Conservation (phyloP, 2,329 filamentous ascomycete species). For the Phaeoacremonium minimum region DNA sequence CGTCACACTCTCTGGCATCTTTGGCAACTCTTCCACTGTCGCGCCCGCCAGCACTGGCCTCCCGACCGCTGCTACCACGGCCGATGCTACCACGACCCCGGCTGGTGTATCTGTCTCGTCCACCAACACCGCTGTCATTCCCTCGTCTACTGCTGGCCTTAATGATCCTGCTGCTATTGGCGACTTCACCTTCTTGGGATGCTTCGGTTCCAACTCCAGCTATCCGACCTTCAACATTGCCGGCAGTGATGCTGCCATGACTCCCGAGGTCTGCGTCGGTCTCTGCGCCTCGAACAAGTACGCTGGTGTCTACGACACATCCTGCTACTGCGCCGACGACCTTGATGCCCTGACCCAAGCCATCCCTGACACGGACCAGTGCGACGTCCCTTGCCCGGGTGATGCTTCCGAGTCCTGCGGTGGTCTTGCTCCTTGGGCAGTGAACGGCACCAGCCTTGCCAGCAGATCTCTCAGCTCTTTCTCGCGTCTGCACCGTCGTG, state of each 20-base stretch:
- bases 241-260: conserved; percentile 4
- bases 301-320: conserved; percentile 7
- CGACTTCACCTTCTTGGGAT: conserved; percentile 11
- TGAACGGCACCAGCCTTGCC: conserved; percentile 4
- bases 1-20: not conserved
- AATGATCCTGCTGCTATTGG: conserved; percentile 7
- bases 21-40: not conserved
- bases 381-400: conserved; percentile 36
- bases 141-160: conserved; percentile 3
- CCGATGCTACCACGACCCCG: not conserved
- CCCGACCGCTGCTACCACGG: not conserved
- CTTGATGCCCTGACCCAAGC: conserved; percentile 35
- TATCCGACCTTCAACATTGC: conserved; percentile 37
- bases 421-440: conserved; percentile 17
- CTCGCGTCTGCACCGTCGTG: conserved; percentile 16
- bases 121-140: conserved; percentile 1
- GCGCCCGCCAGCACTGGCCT: not conserved
- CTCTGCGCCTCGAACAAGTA: conserved; percentile 4
- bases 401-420: conserved; percentile 35
- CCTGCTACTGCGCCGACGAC: conserved; percentile 39
- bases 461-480: conserved; percentile 2
- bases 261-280: conserved; percentile 7
- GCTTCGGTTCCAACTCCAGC: conserved; percentile 32
- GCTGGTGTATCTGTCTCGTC: conserved; percentile 2
- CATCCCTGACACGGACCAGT: conserved; percentile 21